Base-by-base conservation (phyloP, 2,329 filamentous ascomycete genomes). In the Colletotrichum lindemuthianum region DNA sequence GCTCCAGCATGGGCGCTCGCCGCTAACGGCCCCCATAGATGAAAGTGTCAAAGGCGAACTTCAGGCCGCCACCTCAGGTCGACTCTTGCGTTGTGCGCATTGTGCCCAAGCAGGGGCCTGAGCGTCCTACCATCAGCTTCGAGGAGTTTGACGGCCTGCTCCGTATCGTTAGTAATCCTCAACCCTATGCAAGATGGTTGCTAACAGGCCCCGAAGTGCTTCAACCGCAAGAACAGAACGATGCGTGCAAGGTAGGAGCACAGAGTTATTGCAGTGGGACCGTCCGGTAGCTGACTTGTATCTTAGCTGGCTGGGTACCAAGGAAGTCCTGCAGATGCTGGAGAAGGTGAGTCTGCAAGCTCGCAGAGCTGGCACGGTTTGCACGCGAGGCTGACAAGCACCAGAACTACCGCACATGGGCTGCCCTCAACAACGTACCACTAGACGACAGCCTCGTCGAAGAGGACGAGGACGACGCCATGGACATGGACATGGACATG, bases 141-240 rank as follows among this genome's bases (percentile, higher is more conserved):
- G 93, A 96, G 57, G 96, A 98, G 77, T 97, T 94, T 90, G 95
- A 98, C 74, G 94, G 95, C 9, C 83, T 98, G 74, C 78, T 98
- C 67, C 84, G 92, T 54, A 88, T 97, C 88, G 89, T 91, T 56
- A 44, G 58, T 50, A 15, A 43, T 8, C 11, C 11, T 15, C 12
- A 13, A 15, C 1, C 2, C 4, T 36, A 2, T 33, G 8, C 9
- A 10, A 10, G 4, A 33, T 3, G 6, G 33, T n/a, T 12, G 4
- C 52, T 60, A 36, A 66, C 40, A 7, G 47, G 8, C 5, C 8
- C n/a, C 13, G 8, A 9, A 68, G 66, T 79, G 77, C 69, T 80
- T 83, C 70, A 85, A 85, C 67, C 84, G 96, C 70, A 96, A 97
- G 81, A 98, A 98, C 79, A 93, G 94, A 77, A 97, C 93, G 1